A percentile compares a stretch with the other conserved stretches of the same genome.
Evolutionary conservation across 768 basidiomycete genomes (phyloP).

Genomic region (Calocybe gangraenosa): DNA sequence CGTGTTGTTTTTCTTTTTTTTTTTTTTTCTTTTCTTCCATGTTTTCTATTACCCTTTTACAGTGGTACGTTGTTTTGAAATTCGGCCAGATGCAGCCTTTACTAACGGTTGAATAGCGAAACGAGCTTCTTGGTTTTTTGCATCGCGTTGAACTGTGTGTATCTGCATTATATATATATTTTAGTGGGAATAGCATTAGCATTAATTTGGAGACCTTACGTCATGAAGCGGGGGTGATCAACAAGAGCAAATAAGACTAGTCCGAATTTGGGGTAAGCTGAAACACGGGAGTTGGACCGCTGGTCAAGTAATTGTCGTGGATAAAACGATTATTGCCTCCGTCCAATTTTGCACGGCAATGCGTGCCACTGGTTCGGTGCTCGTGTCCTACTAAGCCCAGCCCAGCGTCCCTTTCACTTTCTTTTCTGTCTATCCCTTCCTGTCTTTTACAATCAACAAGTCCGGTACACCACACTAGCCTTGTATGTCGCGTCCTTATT

Average conservation of each 20-base stretch:
- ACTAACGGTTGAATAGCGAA: slow-evolving; percentile 51
- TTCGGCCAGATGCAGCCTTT: too few relatives aligned
- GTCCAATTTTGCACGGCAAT: slow-evolving; percentile 14
- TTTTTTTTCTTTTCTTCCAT: too few relatives aligned
- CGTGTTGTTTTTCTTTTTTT: slow-evolving; percentile 3
- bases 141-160: slow-evolving; percentile 53
- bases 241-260: slow-evolving; percentile 19
- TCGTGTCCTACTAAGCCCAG: not conserved
- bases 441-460: slow-evolving; percentile 1
- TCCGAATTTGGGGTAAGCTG: slow-evolving; percentile 29
- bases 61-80: too few relatives aligned
- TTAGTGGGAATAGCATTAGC: not conserved
- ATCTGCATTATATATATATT: slow-evolving; percentile 11
- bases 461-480: slow-evolving; percentile 5
- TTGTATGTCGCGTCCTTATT: slow-evolving; percentile 24
- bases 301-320: slow-evolving; percentile 14
- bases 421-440: not conserved
- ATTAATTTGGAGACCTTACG: slow-evolving; percentile 13
- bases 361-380: slow-evolving; percentile 2
- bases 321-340: slow-evolving; percentile 24
- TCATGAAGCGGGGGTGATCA: slow-evolving; percentile 28
- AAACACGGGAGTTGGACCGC: slow-evolving; percentile 26
- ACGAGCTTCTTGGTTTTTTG: slow-evolving; percentile 93
- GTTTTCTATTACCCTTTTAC: too few relatives aligned
- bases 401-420: slow-evolving; percentile 6